phyloP scores from a whole-genome alignment of 106 monocot genomes.

The Iris macrosiphon region DNA sequence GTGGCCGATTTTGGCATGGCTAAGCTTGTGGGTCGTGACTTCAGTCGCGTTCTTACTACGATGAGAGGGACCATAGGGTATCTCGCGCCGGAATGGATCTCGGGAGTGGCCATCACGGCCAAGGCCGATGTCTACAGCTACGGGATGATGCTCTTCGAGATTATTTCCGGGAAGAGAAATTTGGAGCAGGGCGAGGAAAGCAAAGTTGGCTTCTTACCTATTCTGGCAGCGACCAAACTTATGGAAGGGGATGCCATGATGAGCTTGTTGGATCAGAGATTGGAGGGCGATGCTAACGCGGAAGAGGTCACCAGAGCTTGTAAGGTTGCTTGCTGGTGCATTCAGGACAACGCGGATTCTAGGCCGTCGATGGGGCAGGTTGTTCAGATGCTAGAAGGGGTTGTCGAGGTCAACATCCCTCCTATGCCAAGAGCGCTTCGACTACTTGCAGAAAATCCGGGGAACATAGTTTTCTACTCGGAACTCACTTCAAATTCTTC shows the following conservation, averaged over 20 bases:
- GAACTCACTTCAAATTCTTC: too few relatives aligned
- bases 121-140: constrained; percentile 2
- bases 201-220: not conserved
- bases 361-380: constrained; percentile 16
- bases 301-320: constrained; percentile 19
- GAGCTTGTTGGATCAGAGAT: not conserved
- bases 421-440: constrained; percentile 10
- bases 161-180: constrained; percentile 4
- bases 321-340: constrained; percentile 21
- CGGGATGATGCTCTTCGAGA: constrained; percentile 7
- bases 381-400: constrained; percentile 8
- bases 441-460: not conserved
- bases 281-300: constrained; percentile 1
- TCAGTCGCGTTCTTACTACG: not conserved
- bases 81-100: constrained; percentile 1
- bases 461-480: not conserved
- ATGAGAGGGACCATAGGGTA: constrained; percentile 4
- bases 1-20: constrained; percentile 1
- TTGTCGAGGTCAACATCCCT: constrained; percentile 10
- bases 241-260: not conserved
- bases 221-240: not conserved
- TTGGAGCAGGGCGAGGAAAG: not conserved
- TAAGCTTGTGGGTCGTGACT: not conserved
- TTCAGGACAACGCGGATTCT: constrained; percentile 8
- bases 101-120: not conserved